Evolutionary conservation across 441 rosid genomes (phyloP).

Genomic region (Euphorbia corollata): DNA sequence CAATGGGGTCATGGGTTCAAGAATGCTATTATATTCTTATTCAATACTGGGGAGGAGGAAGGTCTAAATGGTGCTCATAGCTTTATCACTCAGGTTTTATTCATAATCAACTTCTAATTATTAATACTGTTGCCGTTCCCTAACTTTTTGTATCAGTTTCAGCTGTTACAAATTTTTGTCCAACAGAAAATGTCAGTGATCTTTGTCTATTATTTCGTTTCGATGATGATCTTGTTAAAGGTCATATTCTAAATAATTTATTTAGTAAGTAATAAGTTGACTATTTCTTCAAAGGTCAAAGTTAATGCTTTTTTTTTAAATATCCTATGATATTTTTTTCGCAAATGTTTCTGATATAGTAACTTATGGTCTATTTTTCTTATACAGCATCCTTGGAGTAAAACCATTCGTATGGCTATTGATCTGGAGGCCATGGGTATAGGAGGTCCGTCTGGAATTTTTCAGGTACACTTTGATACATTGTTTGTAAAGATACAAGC

Average conservation of each 20-base stretch:
- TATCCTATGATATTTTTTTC: conserved; percentile 5
- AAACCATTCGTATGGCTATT: conserved; percentile 63
- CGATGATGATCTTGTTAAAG: neutral
- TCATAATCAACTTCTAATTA: conserved; percentile 1
- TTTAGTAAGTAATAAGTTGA: neutral
- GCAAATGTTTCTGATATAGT: neutral
- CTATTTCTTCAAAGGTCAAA: conserved; percentile 4
- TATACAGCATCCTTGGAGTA: conserved; percentile 87
- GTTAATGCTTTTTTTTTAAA: neutral
- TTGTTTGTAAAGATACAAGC: neutral
- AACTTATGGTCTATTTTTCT: conserved; percentile 24
- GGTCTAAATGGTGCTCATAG: conserved; percentile 97
- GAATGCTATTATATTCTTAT: conserved; percentile 73
- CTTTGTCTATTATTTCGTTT: conserved; percentile 5
- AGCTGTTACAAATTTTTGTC: no score
- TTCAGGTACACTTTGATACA: conserved; percentile 50
- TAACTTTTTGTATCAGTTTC: neutral
- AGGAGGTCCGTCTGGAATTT: conserved; percentile 81
- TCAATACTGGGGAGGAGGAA: conserved; percentile 93
- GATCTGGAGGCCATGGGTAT: conserved; percentile 96
- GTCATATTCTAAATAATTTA: neutral
- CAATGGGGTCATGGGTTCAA: conserved; percentile 95
- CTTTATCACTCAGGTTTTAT: conserved; percentile 83
- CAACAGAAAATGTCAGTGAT: neutral
- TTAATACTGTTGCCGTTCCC: neutral